These are phyloP conservation scores for Melastoma candidum DNA, from an alignment of 441 rosid genomes.

Conservation along the genomic window DNA sequence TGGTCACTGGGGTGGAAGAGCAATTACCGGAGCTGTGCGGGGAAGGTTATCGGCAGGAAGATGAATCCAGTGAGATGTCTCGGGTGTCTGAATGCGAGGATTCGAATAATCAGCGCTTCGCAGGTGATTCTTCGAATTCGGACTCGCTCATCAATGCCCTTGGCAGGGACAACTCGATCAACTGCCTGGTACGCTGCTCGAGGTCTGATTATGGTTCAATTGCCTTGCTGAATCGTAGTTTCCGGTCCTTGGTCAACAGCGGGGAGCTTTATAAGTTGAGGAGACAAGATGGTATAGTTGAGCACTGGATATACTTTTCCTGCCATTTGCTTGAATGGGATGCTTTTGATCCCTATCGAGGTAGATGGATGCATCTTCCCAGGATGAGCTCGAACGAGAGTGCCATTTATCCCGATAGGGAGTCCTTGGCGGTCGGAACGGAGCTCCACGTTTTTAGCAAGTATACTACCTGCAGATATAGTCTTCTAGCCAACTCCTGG, in stretches of 20 bases:
- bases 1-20: not conserved
- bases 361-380: constrained; percentile 84
- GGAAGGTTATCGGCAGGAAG: no score
- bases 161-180: constrained; percentile 68
- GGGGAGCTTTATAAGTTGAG: constrained; percentile 69
- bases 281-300: constrained; percentile 43
- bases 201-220: constrained; percentile 77
- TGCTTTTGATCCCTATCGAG: constrained; percentile 68
- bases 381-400: constrained; percentile 64
- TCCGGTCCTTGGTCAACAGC: constrained; percentile 53
- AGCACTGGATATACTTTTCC: constrained; percentile 93
- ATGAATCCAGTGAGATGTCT: no score
- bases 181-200: constrained; percentile 64
- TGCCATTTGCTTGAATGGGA: constrained; percentile 82
- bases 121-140: constrained; percentile 48
- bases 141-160: constrained; percentile 58
- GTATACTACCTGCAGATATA: constrained; percentile 64
- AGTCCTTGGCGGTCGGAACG: constrained; percentile 93
- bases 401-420: constrained; percentile 74
- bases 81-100: not conserved
- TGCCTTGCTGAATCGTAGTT: constrained; percentile 59
- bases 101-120: constrained; percentile 22
- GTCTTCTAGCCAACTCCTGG: constrained; percentile 81
- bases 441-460: constrained; percentile 83
- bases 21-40: not conserved